Conservation (phyloP, 495 filamentous ascomycete species). For the Penicillium alfredii region DNA sequence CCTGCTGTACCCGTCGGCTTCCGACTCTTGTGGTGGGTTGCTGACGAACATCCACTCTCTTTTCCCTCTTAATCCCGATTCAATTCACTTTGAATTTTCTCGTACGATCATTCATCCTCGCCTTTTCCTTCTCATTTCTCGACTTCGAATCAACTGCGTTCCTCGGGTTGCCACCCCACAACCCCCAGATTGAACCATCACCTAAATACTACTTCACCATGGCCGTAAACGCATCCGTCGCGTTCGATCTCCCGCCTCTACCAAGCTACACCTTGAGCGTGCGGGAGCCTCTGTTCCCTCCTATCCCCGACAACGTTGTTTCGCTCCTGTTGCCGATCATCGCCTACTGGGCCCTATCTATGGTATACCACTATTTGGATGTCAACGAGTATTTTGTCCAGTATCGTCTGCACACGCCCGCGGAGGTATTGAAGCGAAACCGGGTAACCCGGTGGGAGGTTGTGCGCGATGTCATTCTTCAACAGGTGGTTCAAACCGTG, state of each 20-base stretch:
- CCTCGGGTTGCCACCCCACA: too few relatives aligned
- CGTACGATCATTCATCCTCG: too few relatives aligned
- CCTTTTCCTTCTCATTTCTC: slow-evolving; percentile 1
- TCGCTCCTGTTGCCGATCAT: slow-evolving; percentile 68
- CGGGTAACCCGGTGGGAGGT: slow-evolving; percentile 77
- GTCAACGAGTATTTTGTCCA: slow-evolving; percentile 73
- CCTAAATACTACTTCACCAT: slow-evolving; percentile 18
- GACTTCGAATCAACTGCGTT: too few relatives aligned
- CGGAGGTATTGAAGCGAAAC: slow-evolving; percentile 79
- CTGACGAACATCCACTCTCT: slow-evolving; percentile 3
- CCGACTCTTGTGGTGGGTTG: slow-evolving; percentile 13
- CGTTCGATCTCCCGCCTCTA: slow-evolving; percentile 63
- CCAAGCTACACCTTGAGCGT: slow-evolving; percentile 64
- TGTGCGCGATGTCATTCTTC: slow-evolving; percentile 76
- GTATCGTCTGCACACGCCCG: slow-evolving; percentile 88
- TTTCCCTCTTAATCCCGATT: not conserved
- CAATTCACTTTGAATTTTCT: not conserved
- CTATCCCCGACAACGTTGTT: slow-evolving; percentile 74
- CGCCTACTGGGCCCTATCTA: slow-evolving; percentile 84
- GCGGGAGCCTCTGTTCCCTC: slow-evolving; percentile 63
- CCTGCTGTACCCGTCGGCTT: slow-evolving; percentile 13
- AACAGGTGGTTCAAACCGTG: slow-evolving; percentile 80
- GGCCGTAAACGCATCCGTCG: slow-evolving; percentile 37
- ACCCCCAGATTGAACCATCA: not conserved
- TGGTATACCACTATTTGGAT: slow-evolving; percentile 82